Conservation (phyloP, 2,329 filamentous ascomycete species). For the Phyllosticta paracitricarpa region DNA sequence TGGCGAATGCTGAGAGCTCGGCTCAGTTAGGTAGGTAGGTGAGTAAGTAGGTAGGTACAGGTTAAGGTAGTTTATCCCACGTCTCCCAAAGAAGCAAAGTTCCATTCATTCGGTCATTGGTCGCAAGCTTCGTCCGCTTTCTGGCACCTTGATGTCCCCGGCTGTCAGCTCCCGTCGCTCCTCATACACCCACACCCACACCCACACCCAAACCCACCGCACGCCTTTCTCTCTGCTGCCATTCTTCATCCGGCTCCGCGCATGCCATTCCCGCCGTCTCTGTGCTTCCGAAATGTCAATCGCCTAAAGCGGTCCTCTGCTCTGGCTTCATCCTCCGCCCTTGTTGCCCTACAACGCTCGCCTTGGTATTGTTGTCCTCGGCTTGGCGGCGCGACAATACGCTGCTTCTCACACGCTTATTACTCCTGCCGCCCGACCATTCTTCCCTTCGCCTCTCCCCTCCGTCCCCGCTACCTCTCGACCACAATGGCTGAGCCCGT, state of each 20-base stretch:
- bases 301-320: not conserved
- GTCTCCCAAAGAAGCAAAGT: not conserved
- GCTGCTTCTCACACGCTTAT: not conserved
- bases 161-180: not conserved
- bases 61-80: not conserved
- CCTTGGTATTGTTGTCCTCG: not conserved
- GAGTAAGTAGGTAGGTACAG: too few species aligned
- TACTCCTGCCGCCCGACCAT: not conserved
- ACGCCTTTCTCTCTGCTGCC: too few species aligned
- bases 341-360: not conserved
- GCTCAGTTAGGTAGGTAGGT: not conserved
- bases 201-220: too few species aligned
- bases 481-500: slow-evolving; percentile 14
- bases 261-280: not conserved
- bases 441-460: not conserved
- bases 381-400: not conserved
- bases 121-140: not conserved
- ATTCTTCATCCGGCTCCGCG: not conserved
- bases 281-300: not conserved
- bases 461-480: not conserved
- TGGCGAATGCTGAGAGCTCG: not conserved
- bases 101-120: not conserved
- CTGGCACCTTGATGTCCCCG: not conserved
- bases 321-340: not conserved
- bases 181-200: not conserved